These are phyloP conservation scores for Aspergillus sp. DNA, from an alignment of 2,329 filamentous ascomycete species.

Conservation along the genomic window DNA sequence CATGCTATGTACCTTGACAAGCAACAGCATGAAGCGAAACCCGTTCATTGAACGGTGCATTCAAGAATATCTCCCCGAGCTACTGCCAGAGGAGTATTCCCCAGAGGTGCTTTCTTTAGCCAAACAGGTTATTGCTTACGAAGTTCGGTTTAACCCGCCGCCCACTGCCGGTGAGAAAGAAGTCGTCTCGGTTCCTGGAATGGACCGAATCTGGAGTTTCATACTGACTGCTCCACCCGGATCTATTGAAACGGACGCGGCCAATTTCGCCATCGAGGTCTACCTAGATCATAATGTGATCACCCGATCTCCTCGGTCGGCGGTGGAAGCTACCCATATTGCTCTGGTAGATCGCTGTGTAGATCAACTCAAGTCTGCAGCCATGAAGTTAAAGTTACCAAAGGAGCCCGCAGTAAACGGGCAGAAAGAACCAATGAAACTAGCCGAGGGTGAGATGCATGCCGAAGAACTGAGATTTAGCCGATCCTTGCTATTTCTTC, in stretches of 20 bases:
- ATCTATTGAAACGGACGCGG: conserved; percentile 64
- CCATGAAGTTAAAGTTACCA: conserved; percentile 51
- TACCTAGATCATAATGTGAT: conserved; percentile 57
- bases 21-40: conserved; percentile 25
- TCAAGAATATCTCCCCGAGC: conserved; percentile 34
- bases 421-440: conserved; percentile 51
- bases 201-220: conserved; percentile 78
- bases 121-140: conserved; percentile 38
- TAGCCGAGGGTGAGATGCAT: conserved; percentile 44
- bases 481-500: conserved; percentile 64
- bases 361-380: conserved; percentile 61
- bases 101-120: conserved; percentile 38
- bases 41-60: conserved; percentile 42
- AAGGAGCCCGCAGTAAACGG: conserved; percentile 39
- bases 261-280: conserved; percentile 65
- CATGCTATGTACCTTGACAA: conserved; percentile 49
- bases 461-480: conserved; percentile 61
- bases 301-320: conserved; percentile 37
- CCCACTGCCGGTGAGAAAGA: conserved; percentile 36
- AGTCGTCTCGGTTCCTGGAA: conserved; percentile 43
- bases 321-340: conserved; percentile 59
- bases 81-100: conserved; percentile 35
- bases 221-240: conserved; percentile 64
- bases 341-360: conserved; percentile 70
- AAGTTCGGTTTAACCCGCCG: conserved; percentile 55